These are phyloP conservation scores for Alternaria arbusti DNA, from an alignment of 2,329 filamentous ascomycete species.

Conservation along the genomic window DNA sequence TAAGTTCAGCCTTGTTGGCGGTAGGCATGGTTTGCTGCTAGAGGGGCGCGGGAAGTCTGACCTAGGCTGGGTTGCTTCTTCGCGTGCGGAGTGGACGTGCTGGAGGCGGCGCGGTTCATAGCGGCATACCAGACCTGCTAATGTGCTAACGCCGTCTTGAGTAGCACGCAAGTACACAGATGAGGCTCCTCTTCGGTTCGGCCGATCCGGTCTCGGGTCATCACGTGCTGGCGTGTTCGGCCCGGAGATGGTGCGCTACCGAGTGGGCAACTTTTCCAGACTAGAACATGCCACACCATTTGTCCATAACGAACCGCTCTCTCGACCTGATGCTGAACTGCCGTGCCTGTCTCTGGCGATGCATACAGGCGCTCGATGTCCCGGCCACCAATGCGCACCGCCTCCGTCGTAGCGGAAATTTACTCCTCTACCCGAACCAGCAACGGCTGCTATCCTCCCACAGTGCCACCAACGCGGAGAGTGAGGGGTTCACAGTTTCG, in stretches of 20 bases:
- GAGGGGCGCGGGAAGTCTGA: conserved; percentile 19
- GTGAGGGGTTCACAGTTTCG: conserved; percentile 2
- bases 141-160: conserved; percentile 6
- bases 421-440: conserved; percentile 20
- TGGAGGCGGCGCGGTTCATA: conserved; percentile 20
- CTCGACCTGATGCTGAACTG: conserved; percentile 52
- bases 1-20: conserved; percentile 20
- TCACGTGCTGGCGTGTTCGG: conserved; percentile 22
- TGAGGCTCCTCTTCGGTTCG: conserved; percentile 7
- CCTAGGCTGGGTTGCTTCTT: conserved; percentile 34
- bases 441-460: conserved; percentile 24
- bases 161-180: conserved; percentile 3
- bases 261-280: conserved; percentile 23
- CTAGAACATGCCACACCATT: conserved; percentile 7
- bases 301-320: conserved; percentile 15
- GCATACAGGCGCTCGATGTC: conserved; percentile 50
- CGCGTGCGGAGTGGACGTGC: conserved; percentile 3
- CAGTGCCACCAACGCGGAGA: conserved; percentile 11
- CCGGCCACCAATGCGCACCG: conserved; percentile 24
- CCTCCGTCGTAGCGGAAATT: conserved; percentile 30
- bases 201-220: conserved; percentile 3
- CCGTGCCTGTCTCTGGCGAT: conserved; percentile 53
- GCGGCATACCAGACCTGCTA: conserved; percentile 8
- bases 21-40: conserved; percentile 7
- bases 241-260: conserved; percentile 14